Evolutionary conservation across 441 rosid genomes (phyloP).

Genomic region (Lepidium campestre): DNA sequence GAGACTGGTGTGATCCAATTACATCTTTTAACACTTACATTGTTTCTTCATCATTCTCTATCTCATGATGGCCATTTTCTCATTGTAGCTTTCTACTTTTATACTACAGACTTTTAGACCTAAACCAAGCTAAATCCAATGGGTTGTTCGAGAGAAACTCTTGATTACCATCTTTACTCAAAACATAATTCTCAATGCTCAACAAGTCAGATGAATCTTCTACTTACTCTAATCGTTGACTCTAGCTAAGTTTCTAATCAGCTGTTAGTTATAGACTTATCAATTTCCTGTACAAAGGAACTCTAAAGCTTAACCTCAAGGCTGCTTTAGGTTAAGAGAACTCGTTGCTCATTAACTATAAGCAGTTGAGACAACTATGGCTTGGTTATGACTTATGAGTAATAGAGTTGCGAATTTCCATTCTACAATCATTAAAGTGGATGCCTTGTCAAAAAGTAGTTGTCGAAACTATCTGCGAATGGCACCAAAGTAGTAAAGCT

Average conservation of each 20-base stretch:
- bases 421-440: constrained; percentile 9
- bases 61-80: neutral
- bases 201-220: neutral
- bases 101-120: neutral
- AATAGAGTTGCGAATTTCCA: constrained; percentile 1
- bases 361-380: constrained; percentile 13
- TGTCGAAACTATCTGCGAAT: constrained; percentile 19
- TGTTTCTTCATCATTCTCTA: constrained; percentile 4
- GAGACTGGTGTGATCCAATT: constrained; percentile 1
- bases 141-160: neutral
- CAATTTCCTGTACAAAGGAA: neutral
- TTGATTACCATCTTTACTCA: neutral
- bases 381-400: neutral
- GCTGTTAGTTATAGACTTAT: neutral
- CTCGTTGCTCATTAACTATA: neutral
- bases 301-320: neutral
- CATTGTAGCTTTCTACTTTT: too few relatives aligned
- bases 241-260: neutral
- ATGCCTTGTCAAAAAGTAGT: constrained; percentile 15
- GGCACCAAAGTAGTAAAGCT: constrained; percentile 12
- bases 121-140: neutral
- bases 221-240: neutral
- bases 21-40: constrained; percentile 7
- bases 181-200: neutral
- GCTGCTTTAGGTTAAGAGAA: constrained; percentile 1